These are phyloP conservation scores for Millerago galiae DNA, from an alignment of 805 yeast genomes.

Conservation along the genomic window DNA sequence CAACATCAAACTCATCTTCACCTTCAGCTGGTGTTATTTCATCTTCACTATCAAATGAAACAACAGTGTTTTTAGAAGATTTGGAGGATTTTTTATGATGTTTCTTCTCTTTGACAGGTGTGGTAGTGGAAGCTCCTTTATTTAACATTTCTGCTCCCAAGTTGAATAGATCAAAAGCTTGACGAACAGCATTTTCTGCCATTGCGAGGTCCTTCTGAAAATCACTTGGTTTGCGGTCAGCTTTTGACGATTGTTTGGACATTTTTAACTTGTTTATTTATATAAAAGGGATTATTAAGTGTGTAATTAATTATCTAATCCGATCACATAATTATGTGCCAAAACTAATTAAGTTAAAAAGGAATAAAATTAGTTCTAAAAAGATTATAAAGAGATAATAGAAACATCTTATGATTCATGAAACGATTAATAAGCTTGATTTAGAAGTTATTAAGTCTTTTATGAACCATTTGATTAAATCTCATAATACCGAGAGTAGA, in stretches of 20 bases:
- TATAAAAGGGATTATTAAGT: no score
- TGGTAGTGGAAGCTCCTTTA: slow-evolving; percentile 1
- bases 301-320: no score
- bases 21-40: slow-evolving; percentile 22
- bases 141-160: slow-evolving; percentile 19
- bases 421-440: no score
- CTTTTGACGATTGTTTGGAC: neutral
- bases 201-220: slow-evolving; percentile 7
- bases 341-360: no score
- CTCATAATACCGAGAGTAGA: neutral
- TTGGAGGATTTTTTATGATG: neutral
- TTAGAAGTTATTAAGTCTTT: no score
- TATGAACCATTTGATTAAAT: neutral
- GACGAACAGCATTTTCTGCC: slow-evolving; percentile 19
- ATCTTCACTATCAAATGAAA: slow-evolving; percentile 19
- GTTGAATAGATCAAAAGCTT: slow-evolving; percentile 21
- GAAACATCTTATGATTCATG: no score
- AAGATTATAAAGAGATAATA: no score
- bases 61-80: slow-evolving; percentile 4
- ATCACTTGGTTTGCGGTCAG: neutral
- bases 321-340: neutral
- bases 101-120: slow-evolving; percentile 3
- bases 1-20: slow-evolving; percentile 4
- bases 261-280: neutral
- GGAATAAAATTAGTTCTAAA: no score